Evolutionary conservation across 108 stramenopile species (phyloP).

Genomic region (Pelagomonas calceolata): DNA sequence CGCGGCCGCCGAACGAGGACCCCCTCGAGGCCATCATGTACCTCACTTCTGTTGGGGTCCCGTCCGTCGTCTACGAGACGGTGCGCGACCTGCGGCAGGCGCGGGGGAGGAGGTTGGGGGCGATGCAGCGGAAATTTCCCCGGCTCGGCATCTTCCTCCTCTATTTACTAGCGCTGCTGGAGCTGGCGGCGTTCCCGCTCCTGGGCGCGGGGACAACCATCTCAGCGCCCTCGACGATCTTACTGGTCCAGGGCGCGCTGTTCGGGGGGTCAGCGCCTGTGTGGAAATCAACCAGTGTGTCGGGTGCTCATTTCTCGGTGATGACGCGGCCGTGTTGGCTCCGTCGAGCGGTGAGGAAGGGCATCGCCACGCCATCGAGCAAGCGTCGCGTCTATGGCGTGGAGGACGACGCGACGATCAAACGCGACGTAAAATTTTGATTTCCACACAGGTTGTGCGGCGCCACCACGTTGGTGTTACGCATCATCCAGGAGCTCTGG

Average conservation of each 20-base stretch:
- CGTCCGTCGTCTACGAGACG: slow-evolving; percentile 69
- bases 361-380: too few relatives aligned
- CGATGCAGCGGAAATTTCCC: slow-evolving; percentile 66
- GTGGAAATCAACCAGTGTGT: too few relatives aligned
- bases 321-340: too few relatives aligned
- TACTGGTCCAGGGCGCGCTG: slow-evolving; percentile 60
- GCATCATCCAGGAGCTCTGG: slow-evolving; percentile 63
- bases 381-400: slow-evolving; percentile 68
- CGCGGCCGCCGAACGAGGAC: slow-evolving; percentile 69
- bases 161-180: slow-evolving; percentile 59
- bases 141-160: slow-evolving; percentile 56
- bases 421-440: too few relatives aligned
- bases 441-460: too few relatives aligned
- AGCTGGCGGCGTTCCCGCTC: slow-evolving; percentile 61
- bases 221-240: slow-evolving; percentile 62
- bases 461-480: not conserved
- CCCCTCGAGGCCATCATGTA: slow-evolving; percentile 76
- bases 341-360: too few relatives aligned
- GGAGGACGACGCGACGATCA: slow-evolving; percentile 55
- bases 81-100: slow-evolving; percentile 66
- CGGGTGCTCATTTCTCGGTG: too few relatives aligned
- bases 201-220: slow-evolving; percentile 69
- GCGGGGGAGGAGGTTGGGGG: slow-evolving; percentile 51
- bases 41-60: slow-evolving; percentile 69
- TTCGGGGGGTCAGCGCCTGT: slow-evolving; percentile 76